Evolutionary conservation across 805 yeast species (phyloP).

Genomic region (Yamadazyma tumulicola): DNA sequence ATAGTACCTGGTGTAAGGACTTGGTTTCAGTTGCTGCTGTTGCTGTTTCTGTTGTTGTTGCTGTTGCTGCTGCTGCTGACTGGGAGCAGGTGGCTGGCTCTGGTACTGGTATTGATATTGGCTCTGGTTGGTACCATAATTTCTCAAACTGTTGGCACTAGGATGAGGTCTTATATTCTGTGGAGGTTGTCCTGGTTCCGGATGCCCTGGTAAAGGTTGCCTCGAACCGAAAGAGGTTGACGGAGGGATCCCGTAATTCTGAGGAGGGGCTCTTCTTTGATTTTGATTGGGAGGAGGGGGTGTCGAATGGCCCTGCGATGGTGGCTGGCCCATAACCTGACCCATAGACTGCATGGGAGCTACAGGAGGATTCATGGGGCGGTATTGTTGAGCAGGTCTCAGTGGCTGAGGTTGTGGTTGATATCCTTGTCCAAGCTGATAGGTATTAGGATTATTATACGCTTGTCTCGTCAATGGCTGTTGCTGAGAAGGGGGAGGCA

Average conservation of each 20-base stretch:
- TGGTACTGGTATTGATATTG: constrained; percentile 14
- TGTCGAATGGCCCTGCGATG: no score
- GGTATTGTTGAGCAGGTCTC: constrained; percentile 12
- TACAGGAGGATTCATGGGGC: constrained; percentile 1
- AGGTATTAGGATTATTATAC: constrained; percentile 10
- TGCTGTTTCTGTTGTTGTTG: constrained; percentile 15
- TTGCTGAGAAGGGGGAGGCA: constrained; percentile 17
- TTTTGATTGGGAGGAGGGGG: no score
- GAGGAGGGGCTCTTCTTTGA: constrained; percentile 13
- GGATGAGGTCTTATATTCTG: constrained; percentile 1
- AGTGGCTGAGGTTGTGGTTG: constrained; percentile 12
- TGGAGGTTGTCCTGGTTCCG: constrained; percentile 3
- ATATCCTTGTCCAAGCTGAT: constrained; percentile 6
- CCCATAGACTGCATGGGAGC: constrained; percentile 1
- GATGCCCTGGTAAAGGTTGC: constrained; percentile 9
- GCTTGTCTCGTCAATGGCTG: constrained; percentile 10
- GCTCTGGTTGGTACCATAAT: constrained; percentile 10
- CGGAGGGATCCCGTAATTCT: constrained; percentile 7
- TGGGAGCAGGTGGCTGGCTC: constrained; percentile 6
- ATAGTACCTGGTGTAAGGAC: constrained; percentile 8
- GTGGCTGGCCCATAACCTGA: neutral
- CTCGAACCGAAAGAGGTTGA: constrained; percentile 4
- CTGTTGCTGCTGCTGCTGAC: constrained; percentile 16
- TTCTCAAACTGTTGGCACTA: constrained; percentile 13
- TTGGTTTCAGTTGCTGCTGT: constrained; percentile 13